phyloP scores from a whole-genome alignment of 139 green algal species.

The Haematococcus lacustris region DNA sequence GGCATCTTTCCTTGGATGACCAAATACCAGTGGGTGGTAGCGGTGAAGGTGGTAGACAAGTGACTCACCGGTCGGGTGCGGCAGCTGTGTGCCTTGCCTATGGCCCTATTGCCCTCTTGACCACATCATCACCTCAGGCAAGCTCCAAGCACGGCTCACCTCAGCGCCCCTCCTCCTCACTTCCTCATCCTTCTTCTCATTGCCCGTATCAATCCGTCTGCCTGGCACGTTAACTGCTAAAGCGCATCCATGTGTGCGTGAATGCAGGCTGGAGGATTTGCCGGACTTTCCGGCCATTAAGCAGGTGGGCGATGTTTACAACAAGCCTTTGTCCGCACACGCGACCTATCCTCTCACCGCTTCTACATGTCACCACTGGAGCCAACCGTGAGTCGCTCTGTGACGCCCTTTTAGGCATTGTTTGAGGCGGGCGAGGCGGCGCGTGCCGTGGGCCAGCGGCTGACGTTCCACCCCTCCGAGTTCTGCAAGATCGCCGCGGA shows the following conservation, averaged over 20 bases:
- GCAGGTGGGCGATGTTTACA: too few species aligned
- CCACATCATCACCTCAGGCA: neutral
- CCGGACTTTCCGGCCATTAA: constrained; percentile 46
- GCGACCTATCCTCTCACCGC: too few species aligned
- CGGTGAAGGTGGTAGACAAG: neutral
- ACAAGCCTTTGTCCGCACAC: too few species aligned
- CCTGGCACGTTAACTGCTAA: neutral
- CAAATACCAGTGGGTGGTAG: neutral
- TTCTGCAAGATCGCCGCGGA: constrained; percentile 35
- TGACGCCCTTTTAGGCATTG: constrained; percentile 43
- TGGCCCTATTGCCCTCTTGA: neutral
- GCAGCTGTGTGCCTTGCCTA: neutral
- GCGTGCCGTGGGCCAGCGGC: constrained; percentile 33
- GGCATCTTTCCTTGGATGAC: constrained; percentile 48
- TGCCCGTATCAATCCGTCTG: neutral
- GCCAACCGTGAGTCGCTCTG: too few species aligned
- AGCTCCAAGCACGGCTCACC: neutral
- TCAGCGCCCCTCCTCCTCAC: neutral
- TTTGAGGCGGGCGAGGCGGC: constrained; percentile 45
- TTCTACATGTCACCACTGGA: too few species aligned
- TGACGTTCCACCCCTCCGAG: constrained; percentile 62
- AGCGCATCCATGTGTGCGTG: neutral
- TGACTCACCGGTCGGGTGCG: neutral
- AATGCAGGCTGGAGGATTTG: constrained; percentile 35
- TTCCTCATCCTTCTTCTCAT: neutral